Evolutionary conservation across 306 rosid genomes (phyloP).

Genomic region (Calophaca sinica): DNA sequence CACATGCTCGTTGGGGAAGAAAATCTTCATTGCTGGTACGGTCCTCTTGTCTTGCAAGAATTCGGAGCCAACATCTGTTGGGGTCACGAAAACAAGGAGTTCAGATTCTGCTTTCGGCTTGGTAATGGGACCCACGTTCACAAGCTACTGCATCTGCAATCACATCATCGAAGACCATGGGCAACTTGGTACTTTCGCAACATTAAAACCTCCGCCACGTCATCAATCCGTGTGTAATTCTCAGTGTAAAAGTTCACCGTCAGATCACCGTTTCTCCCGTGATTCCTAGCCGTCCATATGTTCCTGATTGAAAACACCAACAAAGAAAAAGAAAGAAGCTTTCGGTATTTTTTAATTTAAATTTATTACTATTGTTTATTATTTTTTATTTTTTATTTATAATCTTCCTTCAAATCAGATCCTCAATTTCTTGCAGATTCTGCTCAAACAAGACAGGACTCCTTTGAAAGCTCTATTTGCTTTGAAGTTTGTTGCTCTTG

Average conservation of each 20-base stretch:
- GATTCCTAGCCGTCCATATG: conserved; percentile 33
- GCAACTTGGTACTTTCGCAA: conserved; percentile 6
- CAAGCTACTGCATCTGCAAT: not conserved
- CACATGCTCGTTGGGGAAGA: no score
- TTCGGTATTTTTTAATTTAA: not conserved
- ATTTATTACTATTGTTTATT: not conserved
- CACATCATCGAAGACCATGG: conserved; percentile 21
- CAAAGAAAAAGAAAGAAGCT: conserved; percentile 19
- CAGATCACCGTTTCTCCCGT: not conserved
- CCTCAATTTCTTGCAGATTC: conserved; percentile 53
- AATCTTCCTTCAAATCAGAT: conserved; percentile 49
- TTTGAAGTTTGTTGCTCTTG: conserved; percentile 7
- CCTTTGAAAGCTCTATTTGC: conserved; percentile 36
- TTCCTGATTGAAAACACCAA: conserved; percentile 23
- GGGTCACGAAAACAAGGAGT: conserved; percentile 14
- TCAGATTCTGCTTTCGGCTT: conserved; percentile 10
- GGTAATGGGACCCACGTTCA: conserved; percentile 4
- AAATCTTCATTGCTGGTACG: no score
- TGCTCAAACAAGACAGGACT: conserved; percentile 49
- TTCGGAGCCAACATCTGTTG: conserved; percentile 15
- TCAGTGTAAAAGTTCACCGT: conserved; percentile 24
- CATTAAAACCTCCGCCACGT: conserved; percentile 14
- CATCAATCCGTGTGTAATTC: conserved; percentile 34
- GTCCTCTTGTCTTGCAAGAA: conserved; percentile 25
- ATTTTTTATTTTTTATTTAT: not conserved